These are phyloP conservation scores for Apodospora peruviana DNA, from an alignment of 495 filamentous ascomycete species.

Conservation along the genomic window DNA sequence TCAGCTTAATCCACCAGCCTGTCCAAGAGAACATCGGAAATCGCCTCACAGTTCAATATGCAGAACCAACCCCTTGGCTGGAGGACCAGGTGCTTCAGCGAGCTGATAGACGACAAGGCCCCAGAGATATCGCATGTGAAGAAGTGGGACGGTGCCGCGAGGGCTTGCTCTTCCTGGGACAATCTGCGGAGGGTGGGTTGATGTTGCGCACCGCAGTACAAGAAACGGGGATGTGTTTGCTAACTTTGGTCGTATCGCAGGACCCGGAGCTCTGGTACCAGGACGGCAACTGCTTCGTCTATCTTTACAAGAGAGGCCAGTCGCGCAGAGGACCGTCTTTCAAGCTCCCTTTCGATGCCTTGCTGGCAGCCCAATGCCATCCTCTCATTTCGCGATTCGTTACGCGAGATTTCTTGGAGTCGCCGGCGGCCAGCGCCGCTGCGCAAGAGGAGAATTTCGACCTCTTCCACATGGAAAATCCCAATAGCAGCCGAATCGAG, in stretches of 20 bases:
- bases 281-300: conserved; percentile 56
- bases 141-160: conserved; percentile 54
- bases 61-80: conserved; percentile 8
- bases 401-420: conserved; percentile 19
- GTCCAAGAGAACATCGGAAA: not conserved
- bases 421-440: conserved; percentile 9
- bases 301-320: conserved; percentile 55
- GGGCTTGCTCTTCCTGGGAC: conserved; percentile 46
- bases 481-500: conserved; percentile 36
- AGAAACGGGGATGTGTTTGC: not conserved
- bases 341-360: conserved; percentile 44
- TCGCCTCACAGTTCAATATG: not conserved
- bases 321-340: conserved; percentile 58
- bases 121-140: conserved; percentile 25
- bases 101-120: conserved; percentile 10
- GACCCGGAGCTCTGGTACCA: conserved; percentile 61
- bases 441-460: conserved; percentile 11
- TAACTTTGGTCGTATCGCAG: conserved; percentile 24
- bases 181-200: conserved; percentile 44
- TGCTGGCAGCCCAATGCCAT: conserved; percentile 45
- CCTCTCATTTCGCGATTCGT: conserved; percentile 49
- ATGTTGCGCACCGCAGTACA: not conserved
- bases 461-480: conserved; percentile 7
- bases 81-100: conserved; percentile 16
- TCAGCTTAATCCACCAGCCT: not conserved